phyloP scores from a whole-genome alignment of 1,284 basidiomycete genomes.

The Vanrija sp. region DNA sequence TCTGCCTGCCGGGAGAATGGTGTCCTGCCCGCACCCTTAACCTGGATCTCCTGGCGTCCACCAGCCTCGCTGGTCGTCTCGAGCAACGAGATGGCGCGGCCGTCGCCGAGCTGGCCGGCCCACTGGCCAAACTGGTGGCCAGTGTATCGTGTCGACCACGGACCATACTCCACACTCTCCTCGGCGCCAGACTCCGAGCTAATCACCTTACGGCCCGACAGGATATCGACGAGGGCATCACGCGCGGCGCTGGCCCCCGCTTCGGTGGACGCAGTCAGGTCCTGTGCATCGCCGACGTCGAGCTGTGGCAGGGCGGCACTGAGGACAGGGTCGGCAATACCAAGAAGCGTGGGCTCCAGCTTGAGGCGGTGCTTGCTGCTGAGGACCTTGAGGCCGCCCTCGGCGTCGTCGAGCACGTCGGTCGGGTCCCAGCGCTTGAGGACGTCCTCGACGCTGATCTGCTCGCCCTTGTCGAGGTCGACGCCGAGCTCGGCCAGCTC shows the following conservation, averaged over 20 bases:
- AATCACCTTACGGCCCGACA: slow-evolving; percentile 72
- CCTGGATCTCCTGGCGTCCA: slow-evolving; percentile 73
- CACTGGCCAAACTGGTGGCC: slow-evolving; percentile 90
- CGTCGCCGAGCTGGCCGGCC: slow-evolving; percentile 97
- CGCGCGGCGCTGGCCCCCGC: slow-evolving; percentile 47
- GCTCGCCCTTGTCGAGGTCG: slow-evolving; percentile 53
- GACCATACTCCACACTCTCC: slow-evolving; percentile 60
- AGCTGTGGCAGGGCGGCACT: slow-evolving; percentile 77
- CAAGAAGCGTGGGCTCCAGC: slow-evolving; percentile 60
- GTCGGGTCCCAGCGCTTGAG: slow-evolving; percentile 46
- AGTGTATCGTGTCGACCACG: slow-evolving; percentile 79
- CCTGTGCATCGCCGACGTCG: slow-evolving; percentile 77
- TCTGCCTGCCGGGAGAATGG: slow-evolving; percentile 89
- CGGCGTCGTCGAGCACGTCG: slow-evolving; percentile 18
- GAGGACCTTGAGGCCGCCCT: slow-evolving; percentile 23
- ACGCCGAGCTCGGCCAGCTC: slow-evolving; percentile 61
- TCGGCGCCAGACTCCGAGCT: slow-evolving; percentile 50
- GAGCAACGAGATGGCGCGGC: slow-evolving; percentile 81
- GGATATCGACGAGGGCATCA: slow-evolving; percentile 70
- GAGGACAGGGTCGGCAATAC: slow-evolving; percentile 61
- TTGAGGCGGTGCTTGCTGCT: slow-evolving; percentile 53
- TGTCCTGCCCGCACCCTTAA: slow-evolving; percentile 91
- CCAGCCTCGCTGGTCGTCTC: slow-evolving; percentile 65
- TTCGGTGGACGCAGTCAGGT: slow-evolving; percentile 21
- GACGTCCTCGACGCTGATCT: slow-evolving; percentile 58